A percentile compares a stretch with the other conserved stretches of the same genome.
Conservation (phyloP, 2,329 filamentous ascomycete genomes). For the Metarhizium brunneum region DNA sequence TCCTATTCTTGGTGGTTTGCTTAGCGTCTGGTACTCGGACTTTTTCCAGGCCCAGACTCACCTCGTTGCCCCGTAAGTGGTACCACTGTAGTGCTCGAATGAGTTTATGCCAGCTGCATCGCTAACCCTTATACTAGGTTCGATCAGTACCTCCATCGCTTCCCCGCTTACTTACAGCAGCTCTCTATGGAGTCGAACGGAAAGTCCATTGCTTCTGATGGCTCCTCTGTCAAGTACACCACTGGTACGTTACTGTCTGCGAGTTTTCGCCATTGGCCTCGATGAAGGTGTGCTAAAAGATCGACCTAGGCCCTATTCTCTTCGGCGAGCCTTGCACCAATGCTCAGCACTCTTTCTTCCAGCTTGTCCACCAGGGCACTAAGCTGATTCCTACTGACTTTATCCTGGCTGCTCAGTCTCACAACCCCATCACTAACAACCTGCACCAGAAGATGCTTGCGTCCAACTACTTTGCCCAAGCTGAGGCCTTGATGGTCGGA, state of each 20-base stretch:
- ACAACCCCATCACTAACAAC: slow-evolving; percentile 89
- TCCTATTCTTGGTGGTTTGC: slow-evolving; percentile 77
- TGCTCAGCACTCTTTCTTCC: slow-evolving; percentile 99
- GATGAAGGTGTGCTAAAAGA: neutral
- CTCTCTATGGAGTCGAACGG: slow-evolving; percentile 99
- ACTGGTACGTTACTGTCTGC: slow-evolving; percentile 44
- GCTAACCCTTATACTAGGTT: slow-evolving; percentile 46
- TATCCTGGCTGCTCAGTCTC: slow-evolving; percentile 89
- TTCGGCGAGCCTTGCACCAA: slow-evolving; percentile 99
- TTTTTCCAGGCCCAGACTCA: slow-evolving; percentile 98
- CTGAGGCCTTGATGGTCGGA: slow-evolving; percentile 84
- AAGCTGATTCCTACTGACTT: slow-evolving; percentile 98
- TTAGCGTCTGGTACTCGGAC: slow-evolving; percentile 98
- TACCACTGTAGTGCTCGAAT: neutral
- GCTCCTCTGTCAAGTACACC: slow-evolving; percentile 89
- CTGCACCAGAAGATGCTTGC: slow-evolving; percentile 95
- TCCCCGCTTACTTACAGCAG: slow-evolving; percentile 98
- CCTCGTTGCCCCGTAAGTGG: slow-evolving; percentile 79
- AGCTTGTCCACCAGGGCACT: slow-evolving; percentile 96
- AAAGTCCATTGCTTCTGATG: slow-evolving; percentile 88
- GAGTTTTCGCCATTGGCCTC: neutral
- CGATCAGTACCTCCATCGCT: slow-evolving; percentile 97
- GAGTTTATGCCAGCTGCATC: neutral
- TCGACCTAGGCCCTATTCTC: slow-evolving; percentile 59
- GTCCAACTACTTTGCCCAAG: slow-evolving; percentile 85